These are phyloP conservation scores for Penicillium pancosmium DNA, from an alignment of 495 filamentous ascomycete species.

Conservation along the genomic window DNA sequence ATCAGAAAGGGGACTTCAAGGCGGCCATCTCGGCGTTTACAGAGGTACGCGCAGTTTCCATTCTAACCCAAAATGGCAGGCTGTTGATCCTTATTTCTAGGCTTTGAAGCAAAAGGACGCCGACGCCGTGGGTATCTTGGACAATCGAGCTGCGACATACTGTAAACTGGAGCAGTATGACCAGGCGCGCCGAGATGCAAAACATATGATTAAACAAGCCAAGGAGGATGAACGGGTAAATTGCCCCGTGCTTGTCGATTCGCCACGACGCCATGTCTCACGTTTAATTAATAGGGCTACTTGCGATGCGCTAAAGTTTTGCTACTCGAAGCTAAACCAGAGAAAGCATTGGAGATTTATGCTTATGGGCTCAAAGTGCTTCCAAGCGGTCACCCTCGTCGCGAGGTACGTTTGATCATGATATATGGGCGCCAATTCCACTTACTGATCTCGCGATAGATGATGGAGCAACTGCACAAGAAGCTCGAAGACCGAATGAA, in stretches of 20 bases:
- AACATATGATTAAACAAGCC: constrained; percentile 57
- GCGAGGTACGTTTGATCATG: constrained; percentile 39
- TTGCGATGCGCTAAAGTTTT: constrained; percentile 65
- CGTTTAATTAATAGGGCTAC: constrained; percentile 53
- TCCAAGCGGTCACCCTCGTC: constrained; percentile 42
- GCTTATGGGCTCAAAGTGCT: constrained; percentile 59
- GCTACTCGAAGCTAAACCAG: constrained; percentile 53
- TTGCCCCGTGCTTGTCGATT: not conserved
- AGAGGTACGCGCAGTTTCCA: constrained; percentile 33
- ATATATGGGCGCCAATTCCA: not conserved
- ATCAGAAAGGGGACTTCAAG: constrained; percentile 42
- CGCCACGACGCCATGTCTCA: constrained; percentile 1
- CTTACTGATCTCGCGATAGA: constrained; percentile 29
- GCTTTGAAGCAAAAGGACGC: constrained; percentile 35
- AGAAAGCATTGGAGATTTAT: constrained; percentile 62
- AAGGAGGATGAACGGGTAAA: constrained; percentile 52
- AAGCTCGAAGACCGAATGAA: constrained; percentile 43
- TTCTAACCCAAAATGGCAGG: constrained; percentile 20
- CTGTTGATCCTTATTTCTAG: constrained; percentile 25
- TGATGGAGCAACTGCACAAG: constrained; percentile 46
- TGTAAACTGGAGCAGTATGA: constrained; percentile 58
- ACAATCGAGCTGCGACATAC: constrained; percentile 63
- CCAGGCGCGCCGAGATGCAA: constrained; percentile 60
- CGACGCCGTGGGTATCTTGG: constrained; percentile 49
- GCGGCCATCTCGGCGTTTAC: constrained; percentile 46